These are phyloP conservation scores for Claviceps paspali DNA, from an alignment of 2,329 filamentous ascomycete species.

Conservation along the genomic window DNA sequence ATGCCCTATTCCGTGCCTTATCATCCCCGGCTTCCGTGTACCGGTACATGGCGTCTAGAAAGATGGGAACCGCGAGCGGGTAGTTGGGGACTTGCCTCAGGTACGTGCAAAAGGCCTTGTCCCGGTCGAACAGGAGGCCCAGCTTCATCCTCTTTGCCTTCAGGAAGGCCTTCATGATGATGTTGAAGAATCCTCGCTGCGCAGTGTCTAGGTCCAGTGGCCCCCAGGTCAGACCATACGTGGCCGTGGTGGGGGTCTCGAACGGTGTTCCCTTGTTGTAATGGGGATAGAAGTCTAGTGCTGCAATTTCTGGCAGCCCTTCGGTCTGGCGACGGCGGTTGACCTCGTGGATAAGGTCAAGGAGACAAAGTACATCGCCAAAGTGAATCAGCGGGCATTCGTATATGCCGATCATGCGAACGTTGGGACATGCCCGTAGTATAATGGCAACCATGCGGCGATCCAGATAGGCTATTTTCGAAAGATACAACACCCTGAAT, in stretches of 20 bases:
- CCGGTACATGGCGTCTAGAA: constrained; percentile 20
- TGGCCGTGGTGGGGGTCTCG: constrained; percentile 1
- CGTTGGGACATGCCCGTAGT: constrained; percentile 15
- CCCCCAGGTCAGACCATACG: constrained; percentile 18
- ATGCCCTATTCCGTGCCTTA: constrained; percentile 8
- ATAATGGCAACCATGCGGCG: constrained; percentile 20
- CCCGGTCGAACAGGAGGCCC: constrained; percentile 15
- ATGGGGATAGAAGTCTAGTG: constrained; percentile 20
- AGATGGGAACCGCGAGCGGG: constrained; percentile 14
- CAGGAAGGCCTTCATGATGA: constrained; percentile 20
- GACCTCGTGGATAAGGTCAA: constrained; percentile 22
- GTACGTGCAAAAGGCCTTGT: constrained; percentile 16
- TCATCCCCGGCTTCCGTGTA: constrained; percentile 3
- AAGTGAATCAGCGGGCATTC: constrained; percentile 22
- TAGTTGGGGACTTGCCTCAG: constrained; percentile 15
- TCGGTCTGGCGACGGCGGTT: constrained; percentile 12
- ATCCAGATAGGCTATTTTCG: constrained; percentile 17
- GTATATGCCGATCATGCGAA: constrained; percentile 21
- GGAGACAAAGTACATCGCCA: constrained; percentile 18
- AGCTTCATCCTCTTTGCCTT: constrained; percentile 17
- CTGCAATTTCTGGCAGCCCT: constrained; percentile 8
- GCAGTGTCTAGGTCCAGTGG: constrained; percentile 10
- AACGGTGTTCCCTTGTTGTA: constrained; percentile 16
- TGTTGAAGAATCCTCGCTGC: constrained; percentile 19
- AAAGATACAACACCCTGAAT: constrained; percentile 15